Percentiles rank a stretch among this genome's conserved stretches.
Evolutionary conservation across 352 stramenopile genomes (phyloP).

Genomic region (Phytophthora tubulina): DNA sequence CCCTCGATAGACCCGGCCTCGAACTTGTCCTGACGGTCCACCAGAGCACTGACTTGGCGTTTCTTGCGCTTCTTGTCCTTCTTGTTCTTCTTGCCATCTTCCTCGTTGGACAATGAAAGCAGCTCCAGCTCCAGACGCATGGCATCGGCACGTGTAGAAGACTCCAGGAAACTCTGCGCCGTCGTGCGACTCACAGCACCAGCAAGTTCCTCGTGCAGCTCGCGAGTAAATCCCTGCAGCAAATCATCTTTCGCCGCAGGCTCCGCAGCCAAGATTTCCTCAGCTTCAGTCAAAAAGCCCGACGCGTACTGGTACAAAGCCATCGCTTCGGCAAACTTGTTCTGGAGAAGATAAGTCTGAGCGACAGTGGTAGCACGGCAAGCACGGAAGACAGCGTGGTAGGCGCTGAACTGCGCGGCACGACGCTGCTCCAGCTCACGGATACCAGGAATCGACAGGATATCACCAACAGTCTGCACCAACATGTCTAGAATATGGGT

Average conservation of each 20-base stretch:
- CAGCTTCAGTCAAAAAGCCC: constrained; percentile 63
- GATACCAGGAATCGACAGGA: constrained; percentile 71
- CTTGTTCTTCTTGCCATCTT: constrained; percentile 71
- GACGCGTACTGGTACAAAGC: constrained; percentile 81
- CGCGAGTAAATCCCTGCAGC: constrained; percentile 70
- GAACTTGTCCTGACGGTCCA: constrained; percentile 55
- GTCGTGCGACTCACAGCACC: constrained; percentile 78
- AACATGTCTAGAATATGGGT: constrained; percentile 88
- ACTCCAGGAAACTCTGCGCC: constrained; percentile 75
- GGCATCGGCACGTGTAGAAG: constrained; percentile 60
- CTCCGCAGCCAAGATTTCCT: constrained; percentile 66
- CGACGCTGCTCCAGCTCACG: constrained; percentile 60
- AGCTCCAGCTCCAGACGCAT: constrained; percentile 76
- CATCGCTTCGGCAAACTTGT: constrained; percentile 76
- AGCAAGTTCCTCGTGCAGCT: constrained; percentile 66
- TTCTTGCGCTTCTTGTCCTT: constrained; percentile 58
- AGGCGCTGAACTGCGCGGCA: constrained; percentile 72
- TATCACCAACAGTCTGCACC: constrained; percentile 83
- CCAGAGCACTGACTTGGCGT: constrained; percentile 38
- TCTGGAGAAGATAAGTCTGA: constrained; percentile 70
- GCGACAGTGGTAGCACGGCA: constrained; percentile 70
- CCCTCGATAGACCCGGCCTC: constrained; percentile 52
- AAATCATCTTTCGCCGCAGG: constrained; percentile 69
- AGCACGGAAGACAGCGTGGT: constrained; percentile 73
- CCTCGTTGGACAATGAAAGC: constrained; percentile 52